These are phyloP conservation scores for Trichosanthes cucumerina DNA, from an alignment of 306 rosid species.

Conservation along the genomic window DNA sequence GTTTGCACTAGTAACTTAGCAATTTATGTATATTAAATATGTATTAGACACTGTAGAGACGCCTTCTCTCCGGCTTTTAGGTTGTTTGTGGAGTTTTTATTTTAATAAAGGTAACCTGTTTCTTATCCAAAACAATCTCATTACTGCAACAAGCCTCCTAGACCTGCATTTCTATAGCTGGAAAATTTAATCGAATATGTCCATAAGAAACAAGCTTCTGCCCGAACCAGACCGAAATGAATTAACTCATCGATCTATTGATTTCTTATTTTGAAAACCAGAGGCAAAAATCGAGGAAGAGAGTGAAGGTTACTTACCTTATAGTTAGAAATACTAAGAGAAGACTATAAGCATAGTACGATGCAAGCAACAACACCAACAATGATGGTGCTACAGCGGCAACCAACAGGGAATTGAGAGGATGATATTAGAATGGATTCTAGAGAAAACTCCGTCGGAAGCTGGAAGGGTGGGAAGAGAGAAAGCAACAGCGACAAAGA, in stretches of 20 bases:
- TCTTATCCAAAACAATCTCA: neutral
- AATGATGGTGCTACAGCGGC: neutral
- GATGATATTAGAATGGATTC: neutral
- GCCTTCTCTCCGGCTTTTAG: neutral
- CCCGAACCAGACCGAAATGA: neutral
- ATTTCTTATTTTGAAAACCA: neutral
- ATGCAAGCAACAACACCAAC: no score
- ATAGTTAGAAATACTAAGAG: neutral
- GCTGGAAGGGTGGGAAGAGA: neutral
- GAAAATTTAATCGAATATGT: neutral
- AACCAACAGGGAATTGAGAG: neutral
- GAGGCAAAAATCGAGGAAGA: neutral
- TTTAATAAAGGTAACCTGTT: no score
- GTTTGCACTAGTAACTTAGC: no score
- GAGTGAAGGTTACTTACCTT: neutral
- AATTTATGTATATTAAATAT: no score
- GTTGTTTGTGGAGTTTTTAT: no score
- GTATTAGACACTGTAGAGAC: no score
- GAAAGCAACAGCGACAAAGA: neutral
- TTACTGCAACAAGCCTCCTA: neutral
- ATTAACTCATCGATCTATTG: no score
- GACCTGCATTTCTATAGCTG: neutral
- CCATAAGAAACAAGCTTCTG: neutral
- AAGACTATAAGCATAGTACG: neutral
- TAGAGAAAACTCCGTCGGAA: neutral